phyloP scores from a whole-genome alignment of 192 early-diverging fungal species.

The Entophlyctis luteolus region DNA sequence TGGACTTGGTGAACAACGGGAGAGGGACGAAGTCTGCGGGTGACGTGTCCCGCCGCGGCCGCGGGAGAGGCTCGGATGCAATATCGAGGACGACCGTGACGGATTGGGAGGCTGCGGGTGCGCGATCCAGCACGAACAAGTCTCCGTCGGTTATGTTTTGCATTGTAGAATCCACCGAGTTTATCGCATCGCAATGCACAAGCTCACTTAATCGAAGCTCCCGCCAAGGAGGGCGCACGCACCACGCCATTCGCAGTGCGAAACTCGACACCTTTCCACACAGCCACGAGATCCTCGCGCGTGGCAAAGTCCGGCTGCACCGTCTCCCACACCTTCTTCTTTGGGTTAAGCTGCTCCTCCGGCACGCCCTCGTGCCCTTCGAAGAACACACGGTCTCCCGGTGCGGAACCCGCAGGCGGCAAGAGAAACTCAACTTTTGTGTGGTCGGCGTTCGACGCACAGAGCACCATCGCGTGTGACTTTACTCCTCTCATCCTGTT shows the following conservation, averaged over 20 bases:
- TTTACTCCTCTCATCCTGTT: slow-evolving; percentile 84
- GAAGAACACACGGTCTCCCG: slow-evolving; percentile 89
- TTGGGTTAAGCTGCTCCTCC: slow-evolving; percentile 89
- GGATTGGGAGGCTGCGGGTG: no score
- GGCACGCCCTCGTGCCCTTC: slow-evolving; percentile 83
- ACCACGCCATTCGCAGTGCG: slow-evolving; percentile 47
- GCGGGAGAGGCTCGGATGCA: no score
- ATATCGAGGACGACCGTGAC: no score
- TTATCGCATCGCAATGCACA: no score
- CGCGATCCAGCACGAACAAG: no score
- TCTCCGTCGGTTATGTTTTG: no score
- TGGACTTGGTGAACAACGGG: no score
- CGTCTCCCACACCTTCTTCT: slow-evolving; percentile 97
- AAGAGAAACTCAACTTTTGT: slow-evolving; percentile 86
- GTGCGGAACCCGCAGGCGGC: slow-evolving; percentile 77
- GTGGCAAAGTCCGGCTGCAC: slow-evolving; percentile 79
- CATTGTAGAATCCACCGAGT: no score
- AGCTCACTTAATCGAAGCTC: slow-evolving; percentile 47
- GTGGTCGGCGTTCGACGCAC: slow-evolving; percentile 79
- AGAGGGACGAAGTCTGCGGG: no score
- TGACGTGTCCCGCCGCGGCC: no score
- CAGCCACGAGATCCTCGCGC: slow-evolving; percentile 48
- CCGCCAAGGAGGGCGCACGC: slow-evolving; percentile 32
- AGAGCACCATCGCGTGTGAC: slow-evolving; percentile 93
- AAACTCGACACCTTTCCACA: slow-evolving; percentile 49